Conservation (phyloP, 108 stramenopile species). For the Cyclotella cryptica region DNA sequence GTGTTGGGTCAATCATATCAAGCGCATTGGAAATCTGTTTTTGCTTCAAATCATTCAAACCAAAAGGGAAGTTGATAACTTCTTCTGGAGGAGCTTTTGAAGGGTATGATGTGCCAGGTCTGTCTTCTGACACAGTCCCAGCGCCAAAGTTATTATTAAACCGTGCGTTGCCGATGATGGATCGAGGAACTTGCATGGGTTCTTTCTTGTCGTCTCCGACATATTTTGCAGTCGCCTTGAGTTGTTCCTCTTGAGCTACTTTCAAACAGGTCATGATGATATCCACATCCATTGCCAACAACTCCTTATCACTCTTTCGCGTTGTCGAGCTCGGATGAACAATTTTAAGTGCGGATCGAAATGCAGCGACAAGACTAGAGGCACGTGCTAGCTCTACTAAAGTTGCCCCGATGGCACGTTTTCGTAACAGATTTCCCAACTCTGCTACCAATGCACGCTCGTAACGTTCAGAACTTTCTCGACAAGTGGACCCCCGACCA, state of each 20-base stretch:
- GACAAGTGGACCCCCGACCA: constrained; percentile 69
- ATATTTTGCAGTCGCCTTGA: constrained; percentile 78
- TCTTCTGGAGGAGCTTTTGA: constrained; percentile 73
- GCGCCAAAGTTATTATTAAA: constrained; percentile 38
- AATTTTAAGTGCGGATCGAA: constrained; percentile 89
- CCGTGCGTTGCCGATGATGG: constrained; percentile 38
- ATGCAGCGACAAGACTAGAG: constrained; percentile 82
- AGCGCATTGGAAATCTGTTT: constrained; percentile 41
- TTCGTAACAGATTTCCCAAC: constrained; percentile 76
- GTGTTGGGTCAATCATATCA: constrained; percentile 52
- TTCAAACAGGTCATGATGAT: constrained; percentile 87
- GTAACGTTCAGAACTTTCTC: constrained; percentile 88
- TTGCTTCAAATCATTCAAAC: constrained; percentile 73
- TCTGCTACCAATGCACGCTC: constrained; percentile 85
- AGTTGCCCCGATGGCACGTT: constrained; percentile 75
- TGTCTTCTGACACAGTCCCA: constrained; percentile 32
- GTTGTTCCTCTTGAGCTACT: constrained; percentile 90
- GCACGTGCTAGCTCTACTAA: constrained; percentile 81
- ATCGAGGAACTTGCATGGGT: constrained; percentile 63
- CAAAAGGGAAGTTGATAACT: constrained; percentile 84
- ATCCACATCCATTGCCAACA: constrained; percentile 88
- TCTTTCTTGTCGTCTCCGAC: constrained; percentile 77
- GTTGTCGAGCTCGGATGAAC: constrained; percentile 88
- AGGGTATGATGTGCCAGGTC: constrained; percentile 25
- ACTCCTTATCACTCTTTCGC: constrained; percentile 79